A percentile compares a stretch with the other conserved stretches of the same genome.
phyloP scores from a whole-genome alignment of 2,329 filamentous ascomycete genomes.

The Truncatella angustata region DNA sequence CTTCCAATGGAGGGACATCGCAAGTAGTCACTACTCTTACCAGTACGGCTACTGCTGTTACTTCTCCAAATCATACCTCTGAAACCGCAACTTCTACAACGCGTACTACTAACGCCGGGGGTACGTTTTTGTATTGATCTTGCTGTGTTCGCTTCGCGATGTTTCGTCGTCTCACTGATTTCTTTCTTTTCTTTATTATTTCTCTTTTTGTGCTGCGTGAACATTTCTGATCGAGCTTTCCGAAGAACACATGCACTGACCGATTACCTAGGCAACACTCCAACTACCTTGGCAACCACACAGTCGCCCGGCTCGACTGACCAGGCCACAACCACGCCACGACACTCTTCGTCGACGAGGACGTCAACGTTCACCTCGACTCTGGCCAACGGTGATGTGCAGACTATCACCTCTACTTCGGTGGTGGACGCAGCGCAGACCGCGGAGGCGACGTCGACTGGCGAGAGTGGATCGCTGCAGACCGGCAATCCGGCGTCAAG shows the following conservation, averaged over 20 bases:
- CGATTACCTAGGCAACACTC: not conserved
- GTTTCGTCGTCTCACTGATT: not conserved
- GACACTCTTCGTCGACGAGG: too few species aligned
- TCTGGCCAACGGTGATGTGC: conserved; percentile 25
- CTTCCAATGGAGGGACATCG: too few species aligned
- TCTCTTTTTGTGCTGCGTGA: not conserved
- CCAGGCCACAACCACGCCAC: conserved; percentile 8
- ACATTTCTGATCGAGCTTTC: not conserved
- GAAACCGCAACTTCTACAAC: conserved; percentile 13
- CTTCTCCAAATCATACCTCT: not conserved
- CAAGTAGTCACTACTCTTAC: not conserved
- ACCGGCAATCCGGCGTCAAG: conserved; percentile 18
- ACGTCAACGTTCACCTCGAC: conserved; percentile 29
- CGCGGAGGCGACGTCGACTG: conserved; percentile 13
- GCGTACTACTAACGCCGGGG: conserved; percentile 7
- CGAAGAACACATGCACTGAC: too few species aligned
- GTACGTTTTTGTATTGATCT: conserved; percentile 9
- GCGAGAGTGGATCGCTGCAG: conserved; percentile 22
- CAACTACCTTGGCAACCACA: conserved; percentile 9
- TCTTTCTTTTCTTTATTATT: not conserved
- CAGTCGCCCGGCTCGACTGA: conserved; percentile 9
- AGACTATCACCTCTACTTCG: conserved; percentile 27
- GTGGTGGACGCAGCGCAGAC: conserved; percentile 20
- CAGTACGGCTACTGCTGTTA: conserved; percentile 1
- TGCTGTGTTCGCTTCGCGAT: not conserved